Conservation (phyloP, 2,329 filamentous ascomycete species). For the Aureobasidium mangrovei region DNA sequence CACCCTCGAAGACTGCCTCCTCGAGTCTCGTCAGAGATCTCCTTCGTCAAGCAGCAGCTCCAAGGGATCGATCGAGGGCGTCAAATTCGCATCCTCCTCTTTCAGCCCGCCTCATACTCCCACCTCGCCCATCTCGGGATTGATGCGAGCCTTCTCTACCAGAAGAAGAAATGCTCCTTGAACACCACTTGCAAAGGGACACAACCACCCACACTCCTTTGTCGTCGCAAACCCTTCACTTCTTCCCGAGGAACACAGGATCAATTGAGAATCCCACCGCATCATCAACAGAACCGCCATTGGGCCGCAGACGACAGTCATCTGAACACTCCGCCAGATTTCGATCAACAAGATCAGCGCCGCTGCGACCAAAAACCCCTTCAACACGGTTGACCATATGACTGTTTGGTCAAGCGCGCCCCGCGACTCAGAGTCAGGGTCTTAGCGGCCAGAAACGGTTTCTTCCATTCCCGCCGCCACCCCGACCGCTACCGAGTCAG, state of each 20-base stretch:
- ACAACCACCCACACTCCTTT: neutral
- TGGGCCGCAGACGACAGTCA: neutral
- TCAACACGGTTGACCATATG: neutral
- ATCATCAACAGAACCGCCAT: too few relatives aligned
- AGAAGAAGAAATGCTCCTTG: slow-evolving; percentile 8
- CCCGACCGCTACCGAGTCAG: slow-evolving; percentile 1
- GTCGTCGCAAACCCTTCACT: neutral
- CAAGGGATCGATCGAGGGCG: neutral
- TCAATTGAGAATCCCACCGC: neutral
- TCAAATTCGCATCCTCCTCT: slow-evolving; percentile 1
- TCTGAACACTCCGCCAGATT: neutral
- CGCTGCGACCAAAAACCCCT: neutral
- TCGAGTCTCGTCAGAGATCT: slow-evolving; percentile 25
- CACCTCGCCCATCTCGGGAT: slow-evolving; percentile 4
- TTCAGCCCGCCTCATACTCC: slow-evolving; percentile 3
- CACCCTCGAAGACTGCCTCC: slow-evolving; percentile 28
- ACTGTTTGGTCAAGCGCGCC: neutral
- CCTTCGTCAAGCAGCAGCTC: slow-evolving; percentile 19
- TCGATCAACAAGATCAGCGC: slow-evolving; percentile 1
- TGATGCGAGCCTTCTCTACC: slow-evolving; percentile 8
- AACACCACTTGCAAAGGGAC: slow-evolving; percentile 4
- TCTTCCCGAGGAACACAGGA: neutral
- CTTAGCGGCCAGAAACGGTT: neutral
- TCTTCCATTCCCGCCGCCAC: slow-evolving; percentile 3
- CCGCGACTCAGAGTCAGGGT: slow-evolving; percentile 11